A percentile compares a stretch with the other conserved stretches of the same genome.
Evolutionary conservation across 768 basidiomycete species (phyloP).

Genomic region (Pleurotus salmoneostramineus): DNA sequence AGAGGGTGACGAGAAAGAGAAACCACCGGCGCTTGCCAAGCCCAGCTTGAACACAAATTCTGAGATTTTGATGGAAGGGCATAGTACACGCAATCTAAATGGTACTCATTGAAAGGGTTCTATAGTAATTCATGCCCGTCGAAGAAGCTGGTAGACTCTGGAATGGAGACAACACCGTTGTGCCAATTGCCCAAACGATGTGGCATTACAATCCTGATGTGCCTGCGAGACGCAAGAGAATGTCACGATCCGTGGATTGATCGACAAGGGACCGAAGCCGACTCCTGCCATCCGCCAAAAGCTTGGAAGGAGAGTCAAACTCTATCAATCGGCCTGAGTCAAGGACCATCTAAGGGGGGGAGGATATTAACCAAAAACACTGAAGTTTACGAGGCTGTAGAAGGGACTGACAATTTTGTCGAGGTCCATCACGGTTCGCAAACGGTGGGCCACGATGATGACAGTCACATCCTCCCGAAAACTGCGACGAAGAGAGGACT

Average conservation of each 20-base stretch:
- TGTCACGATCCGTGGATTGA: constrained; percentile 49
- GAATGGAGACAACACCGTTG: no score
- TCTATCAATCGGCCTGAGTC: constrained; percentile 57
- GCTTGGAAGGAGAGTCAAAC: constrained; percentile 45
- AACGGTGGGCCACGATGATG: constrained; percentile 66
- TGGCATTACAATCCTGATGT: not conserved
- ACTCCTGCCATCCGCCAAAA: constrained; percentile 51
- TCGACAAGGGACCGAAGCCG: constrained; percentile 52
- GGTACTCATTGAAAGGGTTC: no score
- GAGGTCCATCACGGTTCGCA: constrained; percentile 68
- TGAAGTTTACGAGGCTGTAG: constrained; percentile 7
- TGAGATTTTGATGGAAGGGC: no score
- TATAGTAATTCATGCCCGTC: no score
- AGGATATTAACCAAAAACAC: constrained; percentile 12
- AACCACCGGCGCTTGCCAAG: no score
- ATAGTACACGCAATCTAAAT: no score
- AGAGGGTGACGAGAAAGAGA: no score
- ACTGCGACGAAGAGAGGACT: constrained; percentile 62
- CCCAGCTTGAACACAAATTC: no score
- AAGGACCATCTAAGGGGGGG: constrained; percentile 39
- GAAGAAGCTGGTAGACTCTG: no score
- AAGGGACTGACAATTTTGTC: constrained; percentile 42
- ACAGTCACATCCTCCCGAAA: constrained; percentile 58
- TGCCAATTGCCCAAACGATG: no score
- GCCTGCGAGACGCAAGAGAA: constrained; percentile 39